phyloP scores from a whole-genome alignment of 2,329 filamentous ascomycete genomes.

The Alternaria dauci region DNA sequence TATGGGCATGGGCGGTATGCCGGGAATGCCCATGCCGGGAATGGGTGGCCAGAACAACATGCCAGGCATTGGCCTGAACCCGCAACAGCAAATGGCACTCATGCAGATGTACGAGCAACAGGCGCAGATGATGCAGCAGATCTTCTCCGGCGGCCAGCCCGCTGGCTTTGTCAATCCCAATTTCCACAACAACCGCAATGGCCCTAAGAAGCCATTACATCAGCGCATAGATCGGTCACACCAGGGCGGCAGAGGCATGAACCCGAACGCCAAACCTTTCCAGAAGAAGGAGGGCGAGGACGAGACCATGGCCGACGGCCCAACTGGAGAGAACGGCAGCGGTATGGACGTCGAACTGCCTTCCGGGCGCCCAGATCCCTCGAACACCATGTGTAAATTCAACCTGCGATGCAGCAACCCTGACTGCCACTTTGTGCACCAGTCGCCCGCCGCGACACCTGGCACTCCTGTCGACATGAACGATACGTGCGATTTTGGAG shows the following conservation, averaged over 20 bases:
- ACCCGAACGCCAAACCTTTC: slow-evolving; percentile 59
- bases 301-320: slow-evolving; percentile 49
- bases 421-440: slow-evolving; percentile 92
- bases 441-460: slow-evolving; percentile 86
- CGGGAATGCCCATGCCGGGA: slow-evolving; percentile 40
- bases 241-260: slow-evolving; percentile 55
- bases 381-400: slow-evolving; percentile 82
- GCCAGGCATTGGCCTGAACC: slow-evolving; percentile 63
- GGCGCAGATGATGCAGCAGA: slow-evolving; percentile 64
- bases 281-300: slow-evolving; percentile 57
- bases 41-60: slow-evolving; percentile 55
- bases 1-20: slow-evolving; percentile 44
- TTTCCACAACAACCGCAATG: slow-evolving; percentile 55
- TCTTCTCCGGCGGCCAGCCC: slow-evolving; percentile 53
- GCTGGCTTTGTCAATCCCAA: slow-evolving; percentile 62
- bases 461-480: slow-evolving; percentile 79
- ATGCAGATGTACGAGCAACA: slow-evolving; percentile 86
- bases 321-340: slow-evolving; percentile 52
- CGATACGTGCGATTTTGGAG: slow-evolving; percentile 84
- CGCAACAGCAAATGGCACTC: slow-evolving; percentile 76
- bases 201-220: slow-evolving; percentile 69
- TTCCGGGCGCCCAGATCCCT: slow-evolving; percentile 62
- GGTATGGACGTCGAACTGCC: slow-evolving; percentile 69
- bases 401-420: slow-evolving; percentile 88
- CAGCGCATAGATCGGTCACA: slow-evolving; percentile 68